Evolutionary conservation across 495 filamentous ascomycete genomes (phyloP), one percentile per base, ranked within the genome.

Genomic region (Aspergillus nanangensis): DNA sequence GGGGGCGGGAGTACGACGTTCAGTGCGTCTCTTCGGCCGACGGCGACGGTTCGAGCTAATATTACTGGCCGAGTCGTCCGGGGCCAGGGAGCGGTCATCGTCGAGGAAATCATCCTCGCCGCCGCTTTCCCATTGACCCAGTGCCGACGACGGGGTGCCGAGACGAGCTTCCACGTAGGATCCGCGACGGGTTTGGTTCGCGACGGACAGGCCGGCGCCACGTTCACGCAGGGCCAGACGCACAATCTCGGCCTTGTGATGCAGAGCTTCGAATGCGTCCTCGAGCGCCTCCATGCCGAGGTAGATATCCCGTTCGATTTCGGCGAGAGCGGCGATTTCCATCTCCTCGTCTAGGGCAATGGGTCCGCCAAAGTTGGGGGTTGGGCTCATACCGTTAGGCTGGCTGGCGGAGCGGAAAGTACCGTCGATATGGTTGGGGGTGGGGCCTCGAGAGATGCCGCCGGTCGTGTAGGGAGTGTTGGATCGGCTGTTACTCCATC

Each of bases 321-420:
- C 88, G 1, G 89, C 92, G 8, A 97, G 71, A 9, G 86, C 81
- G 0, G 86, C 83, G 45, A 97, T 92, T 60, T 98, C 93, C 35
- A 86, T 86, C 55, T 98, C 93, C 66, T 98, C 93, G 61, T 98
- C 93, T 36, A 94, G 66, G 4, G 88, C 86, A 14, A 98, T 89
- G 7, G 87, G 84, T 0, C 72, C 79, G 22, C 78, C 79, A 37
- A 66, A 67, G 1, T 71, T 58, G n/a, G 71, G 71, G 0, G 63
- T 61, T 13, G 63, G 47, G 5, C 55, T 56, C 1, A 38, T 53
- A 13, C 66, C 64, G 35, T 60, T 65, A 1, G 65, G 60, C 40
- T 71, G 69, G 43, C 69, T 73, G 37, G 56, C 51, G 4, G 69
- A 57, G 21, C 71, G 63, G 61, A 63, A 56, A 32, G 49, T 54